Evolutionary conservation across 2,329 filamentous ascomycete genomes (phyloP), one percentile per base, ranked within the genome.

Genomic region (Phialophora verrucosa): DNA sequence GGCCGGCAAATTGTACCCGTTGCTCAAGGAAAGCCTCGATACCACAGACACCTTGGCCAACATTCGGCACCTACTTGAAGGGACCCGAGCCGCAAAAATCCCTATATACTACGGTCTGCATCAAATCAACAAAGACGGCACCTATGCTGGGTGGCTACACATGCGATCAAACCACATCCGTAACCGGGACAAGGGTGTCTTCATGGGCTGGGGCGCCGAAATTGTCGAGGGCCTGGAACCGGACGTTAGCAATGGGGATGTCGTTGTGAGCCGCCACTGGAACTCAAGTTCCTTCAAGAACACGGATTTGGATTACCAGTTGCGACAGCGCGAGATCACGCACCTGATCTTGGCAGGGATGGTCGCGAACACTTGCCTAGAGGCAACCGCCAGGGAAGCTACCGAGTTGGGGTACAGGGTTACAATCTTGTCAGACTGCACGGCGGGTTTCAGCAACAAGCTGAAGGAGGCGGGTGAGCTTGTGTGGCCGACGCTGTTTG

Each of bases 51-150:
- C 73, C 31, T 63, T 77, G 31, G 59, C 60, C 0, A 72, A 77
- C 59, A 67, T 77, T 1, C 66, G 72, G 27, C 64, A 71, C 6
- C 62, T 77, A 4, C 69, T 76, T 12, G 42, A 57, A 4, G 69
- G 67, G 1, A 76, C 75, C 2, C 69, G 72, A 27, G 58, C 58
- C 0, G 61, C 65, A 20, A 70, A 70, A 6, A 75, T 78, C 17
- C 75, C 76, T 0, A 73, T 78, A 63, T 78, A 73, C 65, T 78
- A 78, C 44, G 73, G 73, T n/a, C 68, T 78, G 12, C 77, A 78
- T 56, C 75, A 78, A 64, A 72, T 72, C 50, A 69, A 54, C 17
- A 67, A 70, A 23, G 59, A 67, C 1, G 71, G 71, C 12, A 73
- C 71, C 31, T 70, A 74, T 38, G 50, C 63, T 1, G 75, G 74